Evolutionary conservation across 2,329 filamentous ascomycete genomes (phyloP).

Genomic region (Raffaelea albimanens): DNA sequence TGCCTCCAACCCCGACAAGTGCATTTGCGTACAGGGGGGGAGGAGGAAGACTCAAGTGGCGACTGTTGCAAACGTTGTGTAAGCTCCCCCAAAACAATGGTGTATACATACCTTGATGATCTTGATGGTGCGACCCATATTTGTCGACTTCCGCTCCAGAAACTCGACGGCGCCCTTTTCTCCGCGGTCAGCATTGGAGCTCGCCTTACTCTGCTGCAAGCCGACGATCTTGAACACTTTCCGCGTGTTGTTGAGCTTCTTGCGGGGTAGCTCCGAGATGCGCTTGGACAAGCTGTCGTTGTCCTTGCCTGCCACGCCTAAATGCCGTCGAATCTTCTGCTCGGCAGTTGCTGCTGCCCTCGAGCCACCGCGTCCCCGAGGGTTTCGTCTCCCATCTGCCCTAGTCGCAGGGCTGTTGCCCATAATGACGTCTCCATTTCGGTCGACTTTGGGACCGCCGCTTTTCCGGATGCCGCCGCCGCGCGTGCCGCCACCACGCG

Average conservation of each 20-base stretch:
- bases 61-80: conserved; percentile 1
- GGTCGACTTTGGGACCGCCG: conserved; percentile 33
- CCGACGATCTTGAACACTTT: conserved; percentile 45
- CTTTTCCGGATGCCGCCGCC: conserved; percentile 41
- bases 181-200: conserved; percentile 57
- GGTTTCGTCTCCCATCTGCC: conserved; percentile 5
- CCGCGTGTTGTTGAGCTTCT: conserved; percentile 15
- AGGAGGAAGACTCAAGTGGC: background rate
- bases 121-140: conserved; percentile 47
- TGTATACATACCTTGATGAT: conserved; percentile 68
- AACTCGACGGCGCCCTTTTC: conserved; percentile 56
- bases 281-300: conserved; percentile 17
- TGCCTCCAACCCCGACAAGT: no score
- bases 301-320: conserved; percentile 19
- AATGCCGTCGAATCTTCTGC: conserved; percentile 18
- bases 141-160: conserved; percentile 59
- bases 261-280: conserved; percentile 13
- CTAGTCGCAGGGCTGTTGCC: conserved; percentile 19
- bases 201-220: conserved; percentile 59
- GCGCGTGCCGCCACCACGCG: background rate
- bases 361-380: conserved; percentile 5
- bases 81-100: background rate
- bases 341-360: conserved; percentile 3
- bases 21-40: no score
- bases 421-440: conserved; percentile 54